A percentile compares a stretch with the other conserved stretches of the same genome.
phyloP scores from a whole-genome alignment of 306 rosid genomes.

The Comarum palustre region DNA sequence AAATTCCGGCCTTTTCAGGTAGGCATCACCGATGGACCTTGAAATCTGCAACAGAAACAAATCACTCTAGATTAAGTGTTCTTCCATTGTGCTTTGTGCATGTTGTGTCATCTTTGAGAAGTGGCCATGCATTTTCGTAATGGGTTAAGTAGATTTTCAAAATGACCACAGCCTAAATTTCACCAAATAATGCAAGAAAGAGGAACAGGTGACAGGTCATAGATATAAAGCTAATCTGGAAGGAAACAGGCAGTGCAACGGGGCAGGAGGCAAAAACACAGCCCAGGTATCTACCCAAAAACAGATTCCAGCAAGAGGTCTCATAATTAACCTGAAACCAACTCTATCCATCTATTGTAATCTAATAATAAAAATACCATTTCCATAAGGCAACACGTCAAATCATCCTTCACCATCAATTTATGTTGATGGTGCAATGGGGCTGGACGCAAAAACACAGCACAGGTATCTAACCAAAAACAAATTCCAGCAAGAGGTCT shows the following conservation, averaged over 20 bases:
- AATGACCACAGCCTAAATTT: background rate
- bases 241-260: background rate
- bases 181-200: background rate
- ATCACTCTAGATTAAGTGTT: background rate
- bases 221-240: background rate
- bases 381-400: background rate
- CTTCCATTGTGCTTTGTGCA: constrained; percentile 5
- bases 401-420: too few species aligned
- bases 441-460: background rate
- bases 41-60: constrained; percentile 61
- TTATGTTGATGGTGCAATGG: too few species aligned
- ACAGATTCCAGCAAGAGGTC: background rate
- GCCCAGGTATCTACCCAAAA: background rate
- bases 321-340: background rate
- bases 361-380: background rate
- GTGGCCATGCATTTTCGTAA: background rate
- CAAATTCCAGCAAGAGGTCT: background rate
- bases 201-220: background rate
- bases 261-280: background rate
- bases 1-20: constrained; percentile 76
- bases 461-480: background rate
- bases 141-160: background rate
- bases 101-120: constrained; percentile 1
- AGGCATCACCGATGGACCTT: constrained; percentile 96
- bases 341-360: background rate